Evolutionary conservation across 1,284 basidiomycete genomes (phyloP), one percentile per base, ranked within the genome.

Genomic region (Leucoagaricus sp.): DNA sequence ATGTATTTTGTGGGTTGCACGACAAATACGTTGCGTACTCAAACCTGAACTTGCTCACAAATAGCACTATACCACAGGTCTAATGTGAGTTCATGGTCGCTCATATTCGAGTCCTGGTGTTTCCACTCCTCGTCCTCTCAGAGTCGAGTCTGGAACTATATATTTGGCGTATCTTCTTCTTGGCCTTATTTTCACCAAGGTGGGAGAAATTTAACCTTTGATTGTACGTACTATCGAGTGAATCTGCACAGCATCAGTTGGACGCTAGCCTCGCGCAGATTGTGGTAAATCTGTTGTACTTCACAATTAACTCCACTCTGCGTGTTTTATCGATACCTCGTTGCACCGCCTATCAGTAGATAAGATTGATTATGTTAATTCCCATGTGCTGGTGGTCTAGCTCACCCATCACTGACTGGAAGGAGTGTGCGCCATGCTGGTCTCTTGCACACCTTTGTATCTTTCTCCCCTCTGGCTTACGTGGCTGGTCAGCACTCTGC

Each of bases 251-350:
- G 60, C 29, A 42, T 17, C 36, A 61, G 21, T 60, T 65, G 10
- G 55, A 63, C 49, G 61, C 60, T 10, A 63, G 63, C n/a, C 58
- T 63, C 10, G 63, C 62, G 23, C 65, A 67, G 49, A 54, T 66
- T 38, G 65, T 64, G 21, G 66, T 65, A 57, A 57, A 63, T 50
- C 26, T 8, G 41, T n/a, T 34, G 5, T 4, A 17, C 34, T 28
- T 3, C 44, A 19, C 45, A 36, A n/a, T n/a, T n/a, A n/a, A n/a
- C n/a, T n/a, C n/a, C n/a, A n/a, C n/a, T n/a, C n/a, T n/a, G n/a
- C n/a, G n/a, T n/a, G n/a, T n/a, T n/a, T n/a, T n/a, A n/a, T n/a
- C n/a, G n/a, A n/a, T n/a, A n/a, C n/a, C n/a, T n/a, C n/a, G n/a
- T n/a, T n/a, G n/a, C n/a, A n/a, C n/a, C n/a, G n/a, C n/a, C n/a